Percentiles rank a stretch among this genome's conserved stretches.
Conservation (phyloP, 768 basidiomycete species). For the Podaxis sp. region DNA sequence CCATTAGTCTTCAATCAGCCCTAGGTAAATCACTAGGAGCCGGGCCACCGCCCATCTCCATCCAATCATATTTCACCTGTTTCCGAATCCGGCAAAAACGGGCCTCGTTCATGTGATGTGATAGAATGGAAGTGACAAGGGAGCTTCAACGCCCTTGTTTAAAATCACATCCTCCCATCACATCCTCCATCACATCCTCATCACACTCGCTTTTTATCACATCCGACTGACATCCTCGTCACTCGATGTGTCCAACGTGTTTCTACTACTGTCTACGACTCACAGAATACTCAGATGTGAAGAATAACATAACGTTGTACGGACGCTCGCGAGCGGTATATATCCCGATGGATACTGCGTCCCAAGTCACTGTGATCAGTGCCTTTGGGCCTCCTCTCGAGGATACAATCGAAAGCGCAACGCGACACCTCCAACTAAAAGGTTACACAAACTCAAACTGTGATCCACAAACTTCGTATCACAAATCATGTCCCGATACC, state of each 20-base stretch:
- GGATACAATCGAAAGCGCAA: not conserved
- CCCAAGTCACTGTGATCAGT: not conserved
- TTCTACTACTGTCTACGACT: slow-evolving; percentile 2
- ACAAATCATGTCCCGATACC: not conserved
- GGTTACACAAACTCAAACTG: not conserved
- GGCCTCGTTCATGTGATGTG: slow-evolving; percentile 4
- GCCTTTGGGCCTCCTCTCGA: not conserved
- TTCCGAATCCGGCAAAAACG: not conserved
- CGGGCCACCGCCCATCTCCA: not conserved
- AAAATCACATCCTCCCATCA: slow-evolving; percentile 8
- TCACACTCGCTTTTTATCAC: slow-evolving; percentile 7
- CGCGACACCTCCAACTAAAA: not conserved
- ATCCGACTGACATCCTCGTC: slow-evolving; percentile 2
- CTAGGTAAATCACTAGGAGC: not conserved
- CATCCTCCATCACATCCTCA: slow-evolving; percentile 3
- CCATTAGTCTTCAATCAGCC: not conserved
- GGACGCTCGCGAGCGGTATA: slow-evolving; percentile 8
- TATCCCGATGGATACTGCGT: slow-evolving; percentile 10
- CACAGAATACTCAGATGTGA: slow-evolving; percentile 13
- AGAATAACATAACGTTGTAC: slow-evolving; percentile 11
- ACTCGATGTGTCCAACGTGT: not conserved
- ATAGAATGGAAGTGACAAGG: not conserved
- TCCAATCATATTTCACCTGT: not conserved
- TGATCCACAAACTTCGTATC: not conserved
- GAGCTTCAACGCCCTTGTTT: not conserved